A percentile compares a stretch with the other conserved stretches of the same genome.
These are phyloP conservation scores for Lactarius deliciosus DNA, from an alignment of 768 basidiomycete genomes.

Conservation along the genomic window DNA sequence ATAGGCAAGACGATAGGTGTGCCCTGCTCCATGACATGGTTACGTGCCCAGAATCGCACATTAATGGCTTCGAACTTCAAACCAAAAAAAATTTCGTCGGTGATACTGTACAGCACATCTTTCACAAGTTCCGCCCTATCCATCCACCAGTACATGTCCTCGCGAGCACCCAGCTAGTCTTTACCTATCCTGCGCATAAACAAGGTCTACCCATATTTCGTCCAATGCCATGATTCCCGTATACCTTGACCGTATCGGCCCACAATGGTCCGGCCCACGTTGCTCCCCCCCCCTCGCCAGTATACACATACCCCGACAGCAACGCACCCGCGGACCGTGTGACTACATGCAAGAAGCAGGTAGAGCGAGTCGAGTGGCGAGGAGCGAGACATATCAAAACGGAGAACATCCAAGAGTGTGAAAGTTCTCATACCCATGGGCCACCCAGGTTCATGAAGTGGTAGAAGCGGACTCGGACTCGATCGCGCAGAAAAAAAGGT, in stretches of 20 bases:
- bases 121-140: constrained; percentile 50
- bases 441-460: neutral
- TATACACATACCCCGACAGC: constrained; percentile 56
- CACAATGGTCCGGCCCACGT: constrained; percentile 41
- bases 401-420: constrained; percentile 70
- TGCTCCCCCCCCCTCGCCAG: constrained; percentile 33
- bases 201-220: constrained; percentile 32
- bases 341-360: constrained; percentile 46
- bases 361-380: constrained; percentile 51
- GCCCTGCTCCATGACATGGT: neutral
- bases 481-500: neutral
- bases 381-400: constrained; percentile 62
- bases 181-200: constrained; percentile 43
- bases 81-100: constrained; percentile 1
- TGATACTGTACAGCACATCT: constrained; percentile 2
- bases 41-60: constrained; percentile 11
- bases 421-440: constrained; percentile 40
- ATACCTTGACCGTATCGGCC: constrained; percentile 42
- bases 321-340: constrained; percentile 50
- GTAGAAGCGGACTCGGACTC: constrained; percentile 5
- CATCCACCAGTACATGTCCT: constrained; percentile 61
- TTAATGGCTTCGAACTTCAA: neutral
- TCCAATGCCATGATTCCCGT: constrained; percentile 33
- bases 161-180: constrained; percentile 49
- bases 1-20: constrained; percentile 11